Conservation (phyloP, 2,329 filamentous ascomycete genomes). For the Neophaeococcomyces mojaviensis region DNA sequence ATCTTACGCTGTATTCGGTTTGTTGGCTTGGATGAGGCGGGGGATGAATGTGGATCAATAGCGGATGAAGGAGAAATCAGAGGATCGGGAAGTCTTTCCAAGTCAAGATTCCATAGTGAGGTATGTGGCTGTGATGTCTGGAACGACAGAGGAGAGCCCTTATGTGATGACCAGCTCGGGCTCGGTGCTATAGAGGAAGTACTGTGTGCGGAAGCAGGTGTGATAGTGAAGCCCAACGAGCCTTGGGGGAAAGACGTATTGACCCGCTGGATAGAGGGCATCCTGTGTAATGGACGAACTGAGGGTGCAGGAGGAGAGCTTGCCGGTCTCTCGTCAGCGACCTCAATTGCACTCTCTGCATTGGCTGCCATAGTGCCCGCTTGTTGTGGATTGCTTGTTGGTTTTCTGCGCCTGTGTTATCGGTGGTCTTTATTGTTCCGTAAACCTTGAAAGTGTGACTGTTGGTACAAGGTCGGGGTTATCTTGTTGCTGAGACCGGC, state of each 20-base stretch:
- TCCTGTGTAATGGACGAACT: conserved; percentile 1
- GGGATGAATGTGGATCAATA: conserved; percentile 10
- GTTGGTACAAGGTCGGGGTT: background rate
- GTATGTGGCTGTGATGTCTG: conserved; percentile 23
- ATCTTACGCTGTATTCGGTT: conserved; percentile 72
- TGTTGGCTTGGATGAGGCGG: conserved; percentile 38
- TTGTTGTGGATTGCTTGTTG: background rate
- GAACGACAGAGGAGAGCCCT: conserved; percentile 21
- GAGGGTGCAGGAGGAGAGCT: background rate
- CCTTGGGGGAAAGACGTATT: conserved; percentile 12
- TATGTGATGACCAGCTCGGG: conserved; percentile 19
- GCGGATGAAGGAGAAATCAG: conserved; percentile 44
- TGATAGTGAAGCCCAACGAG: conserved; percentile 1
- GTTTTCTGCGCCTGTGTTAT: background rate
- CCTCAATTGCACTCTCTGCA: background rate
- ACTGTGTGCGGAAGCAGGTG: conserved; percentile 1
- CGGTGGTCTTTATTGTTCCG: background rate
- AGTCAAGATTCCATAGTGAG: conserved; percentile 37
- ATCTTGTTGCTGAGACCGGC: conserved; percentile 4
- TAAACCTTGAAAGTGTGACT: background rate
- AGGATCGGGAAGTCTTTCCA: conserved; percentile 68
- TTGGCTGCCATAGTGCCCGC: background rate
- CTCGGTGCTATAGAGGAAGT: conserved; percentile 17
- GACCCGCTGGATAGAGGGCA: conserved; percentile 19
- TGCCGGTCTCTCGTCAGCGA: background rate